phyloP scores from a whole-genome alignment of 2,329 filamentous ascomycete species.

The Pseudocercospora crystallina region DNA sequence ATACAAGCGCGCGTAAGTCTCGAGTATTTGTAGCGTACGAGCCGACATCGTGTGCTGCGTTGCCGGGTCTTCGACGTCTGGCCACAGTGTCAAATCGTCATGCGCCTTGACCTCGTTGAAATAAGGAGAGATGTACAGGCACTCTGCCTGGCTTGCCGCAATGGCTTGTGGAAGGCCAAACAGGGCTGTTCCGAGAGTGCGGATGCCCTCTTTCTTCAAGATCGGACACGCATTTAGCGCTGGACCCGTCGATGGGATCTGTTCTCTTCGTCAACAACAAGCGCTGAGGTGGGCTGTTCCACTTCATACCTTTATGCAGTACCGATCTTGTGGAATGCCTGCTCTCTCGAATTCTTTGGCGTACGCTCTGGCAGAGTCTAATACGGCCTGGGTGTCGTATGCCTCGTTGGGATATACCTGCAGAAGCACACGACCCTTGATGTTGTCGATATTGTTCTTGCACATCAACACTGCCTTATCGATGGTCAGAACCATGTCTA shows the following conservation, averaged over 20 bases:
- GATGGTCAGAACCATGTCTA: not conserved
- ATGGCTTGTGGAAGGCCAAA: slow-evolving; percentile 62
- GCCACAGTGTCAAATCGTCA: slow-evolving; percentile 17
- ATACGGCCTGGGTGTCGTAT: slow-evolving; percentile 18
- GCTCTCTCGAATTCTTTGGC: slow-evolving; percentile 32
- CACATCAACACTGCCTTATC: slow-evolving; percentile 20
- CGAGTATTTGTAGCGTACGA: slow-evolving; percentile 20
- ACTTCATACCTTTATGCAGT: slow-evolving; percentile 41
- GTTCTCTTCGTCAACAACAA: slow-evolving; percentile 37
- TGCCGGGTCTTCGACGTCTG: slow-evolving; percentile 18
- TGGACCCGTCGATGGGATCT: slow-evolving; percentile 64
- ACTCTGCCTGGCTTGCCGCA: slow-evolving; percentile 58
- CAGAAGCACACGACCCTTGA: slow-evolving; percentile 23
- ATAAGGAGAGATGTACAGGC: slow-evolving; percentile 63
- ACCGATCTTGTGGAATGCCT: slow-evolving; percentile 34
- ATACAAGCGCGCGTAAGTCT: slow-evolving; percentile 18
- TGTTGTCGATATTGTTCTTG: slow-evolving; percentile 24
- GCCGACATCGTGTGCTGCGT: slow-evolving; percentile 22
- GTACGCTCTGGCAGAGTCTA: slow-evolving; percentile 22
- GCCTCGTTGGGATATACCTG: slow-evolving; percentile 23
- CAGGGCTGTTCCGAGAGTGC: slow-evolving; percentile 62
- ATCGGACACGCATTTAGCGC: slow-evolving; percentile 60
- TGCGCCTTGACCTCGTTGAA: slow-evolving; percentile 66
- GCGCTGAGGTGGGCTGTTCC: too few species aligned
- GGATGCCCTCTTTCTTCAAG: slow-evolving; percentile 55